Base-by-base conservation (phyloP, 139 green algal species). In the Volvox africanus region DNA sequence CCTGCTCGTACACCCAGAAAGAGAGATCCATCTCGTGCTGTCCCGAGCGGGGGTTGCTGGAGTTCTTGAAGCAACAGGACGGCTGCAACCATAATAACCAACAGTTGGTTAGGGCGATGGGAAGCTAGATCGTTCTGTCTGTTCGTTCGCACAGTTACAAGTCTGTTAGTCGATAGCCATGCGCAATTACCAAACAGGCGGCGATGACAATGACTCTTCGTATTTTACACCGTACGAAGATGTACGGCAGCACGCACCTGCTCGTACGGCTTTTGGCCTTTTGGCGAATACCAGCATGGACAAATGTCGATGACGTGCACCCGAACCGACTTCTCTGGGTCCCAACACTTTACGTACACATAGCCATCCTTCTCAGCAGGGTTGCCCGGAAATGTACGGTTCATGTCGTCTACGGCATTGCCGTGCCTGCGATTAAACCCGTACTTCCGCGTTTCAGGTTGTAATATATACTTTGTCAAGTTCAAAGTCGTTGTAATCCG, bases 281-380 rank as follows among this genome's bases (percentile, higher is more conserved):
- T 91, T 44, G 87, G 87, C 61, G 21, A 50, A 62, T 91, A 91
- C 77, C 76, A 86, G 86, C 86, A 91, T 24, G 87, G 87, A 61
- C 87, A 91, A 32, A 91, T 80, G 87, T 91, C 86, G 84, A 89
- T 71, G 37, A 89, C 44, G 84, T 91, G 77, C 61, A 91, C 87
- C 12, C 76, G 77, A 0, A 91, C 28, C 17, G 44, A 76, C 5
- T 68, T 69, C 24, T 50, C 68, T 35, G 87, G 87, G 61, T 91
- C 33, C 87, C 87, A 91, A 33, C 87, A 91, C 32, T 50, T 30
- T 0, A 91, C 87, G 61, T 87, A 79, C 61, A 91, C 61, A 62
- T 80, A 86, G 61, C 62, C 87, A 12, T 86, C 77, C 61, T 65
- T 55, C 68, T 84, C 73, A 32, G 86, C 86, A 55, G 75, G 75